These are phyloP conservation scores for Panicum virgatum DNA, from an alignment of 202 grass and related monocot species.

Conservation along the genomic window DNA sequence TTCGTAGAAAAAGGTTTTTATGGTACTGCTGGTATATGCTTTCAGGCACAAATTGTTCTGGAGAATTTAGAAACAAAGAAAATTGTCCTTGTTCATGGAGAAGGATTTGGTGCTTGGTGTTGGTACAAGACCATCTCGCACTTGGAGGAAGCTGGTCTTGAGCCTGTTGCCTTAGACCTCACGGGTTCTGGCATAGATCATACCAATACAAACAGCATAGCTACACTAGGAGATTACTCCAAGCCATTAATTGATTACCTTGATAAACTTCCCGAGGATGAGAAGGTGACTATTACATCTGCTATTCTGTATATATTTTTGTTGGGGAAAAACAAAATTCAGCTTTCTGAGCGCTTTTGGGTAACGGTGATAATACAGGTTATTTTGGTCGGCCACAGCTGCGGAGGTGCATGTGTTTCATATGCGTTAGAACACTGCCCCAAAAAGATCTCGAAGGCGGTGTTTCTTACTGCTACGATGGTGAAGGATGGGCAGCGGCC, in stretches of 20 bases:
- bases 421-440: constrained; percentile 71
- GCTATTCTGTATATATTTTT: neutral
- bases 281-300: constrained; percentile 57
- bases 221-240: constrained; percentile 82
- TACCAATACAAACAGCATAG: constrained; percentile 77
- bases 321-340: neutral
- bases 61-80: constrained; percentile 97
- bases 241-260: constrained; percentile 91
- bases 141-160: constrained; percentile 87
- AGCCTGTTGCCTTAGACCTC: constrained; percentile 86
- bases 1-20: neutral
- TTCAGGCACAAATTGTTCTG: constrained; percentile 58
- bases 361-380: constrained; percentile 43
- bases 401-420: constrained; percentile 86
- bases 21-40: constrained; percentile 18
- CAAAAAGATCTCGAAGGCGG: constrained; percentile 81
- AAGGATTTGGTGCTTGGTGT: constrained; percentile 99
- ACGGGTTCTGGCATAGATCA: constrained; percentile 87
- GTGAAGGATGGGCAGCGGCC: constrained; percentile 90
- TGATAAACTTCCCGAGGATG: constrained; percentile 60
- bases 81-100: constrained; percentile 92
- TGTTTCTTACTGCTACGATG: constrained; percentile 93
- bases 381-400: constrained; percentile 93
- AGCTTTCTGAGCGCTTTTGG: constrained; percentile 13
- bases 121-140: constrained; percentile 97